Conservation (phyloP, 2,329 filamentous ascomycete genomes). For the Knufia petricola region DNA sequence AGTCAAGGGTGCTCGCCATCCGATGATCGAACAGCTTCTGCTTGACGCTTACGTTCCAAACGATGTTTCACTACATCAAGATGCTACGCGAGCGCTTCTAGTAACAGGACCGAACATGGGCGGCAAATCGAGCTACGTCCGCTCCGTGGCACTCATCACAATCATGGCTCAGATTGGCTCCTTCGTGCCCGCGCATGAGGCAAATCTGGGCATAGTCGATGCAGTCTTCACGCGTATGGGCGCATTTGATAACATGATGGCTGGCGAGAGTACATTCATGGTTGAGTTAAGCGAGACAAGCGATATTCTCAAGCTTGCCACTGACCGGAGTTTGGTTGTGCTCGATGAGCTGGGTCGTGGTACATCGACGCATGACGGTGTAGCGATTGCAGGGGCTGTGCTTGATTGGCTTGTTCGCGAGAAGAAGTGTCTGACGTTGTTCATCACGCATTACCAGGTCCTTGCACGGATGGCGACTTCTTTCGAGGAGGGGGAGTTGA, state of each 20-base stretch:
- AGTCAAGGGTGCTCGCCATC: slow-evolving; percentile 70
- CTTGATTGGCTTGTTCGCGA: slow-evolving; percentile 72
- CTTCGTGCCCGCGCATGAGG: slow-evolving; percentile 72
- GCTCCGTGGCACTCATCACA: slow-evolving; percentile 78
- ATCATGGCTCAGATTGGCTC: slow-evolving; percentile 94
- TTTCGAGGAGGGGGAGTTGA: slow-evolving; percentile 55
- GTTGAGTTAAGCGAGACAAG: slow-evolving; percentile 90
- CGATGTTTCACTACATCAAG: slow-evolving; percentile 51
- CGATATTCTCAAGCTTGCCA: slow-evolving; percentile 81
- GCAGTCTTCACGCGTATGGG: slow-evolving; percentile 94
- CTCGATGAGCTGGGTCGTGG: slow-evolving; percentile 91
- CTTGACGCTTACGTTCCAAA: slow-evolving; percentile 87
- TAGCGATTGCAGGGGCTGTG: slow-evolving; percentile 89
- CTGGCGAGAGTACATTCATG: slow-evolving; percentile 94
- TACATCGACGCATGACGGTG: slow-evolving; percentile 89
- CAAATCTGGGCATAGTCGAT: slow-evolving; percentile 72
- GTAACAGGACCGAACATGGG: slow-evolving; percentile 99
- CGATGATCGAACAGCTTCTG: slow-evolving; percentile 88
- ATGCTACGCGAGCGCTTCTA: slow-evolving; percentile 56
- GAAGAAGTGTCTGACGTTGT: slow-evolving; percentile 69
- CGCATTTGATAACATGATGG: slow-evolving; percentile 90
- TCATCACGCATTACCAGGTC: slow-evolving; percentile 96
- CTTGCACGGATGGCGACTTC: slow-evolving; percentile 63
- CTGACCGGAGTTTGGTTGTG: slow-evolving; percentile 74
- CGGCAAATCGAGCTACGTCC: slow-evolving; percentile 95